These are phyloP conservation scores for Endotrypanum monterogeii DNA, from an alignment of 208 protist genomes.

Conservation along the genomic window DNA sequence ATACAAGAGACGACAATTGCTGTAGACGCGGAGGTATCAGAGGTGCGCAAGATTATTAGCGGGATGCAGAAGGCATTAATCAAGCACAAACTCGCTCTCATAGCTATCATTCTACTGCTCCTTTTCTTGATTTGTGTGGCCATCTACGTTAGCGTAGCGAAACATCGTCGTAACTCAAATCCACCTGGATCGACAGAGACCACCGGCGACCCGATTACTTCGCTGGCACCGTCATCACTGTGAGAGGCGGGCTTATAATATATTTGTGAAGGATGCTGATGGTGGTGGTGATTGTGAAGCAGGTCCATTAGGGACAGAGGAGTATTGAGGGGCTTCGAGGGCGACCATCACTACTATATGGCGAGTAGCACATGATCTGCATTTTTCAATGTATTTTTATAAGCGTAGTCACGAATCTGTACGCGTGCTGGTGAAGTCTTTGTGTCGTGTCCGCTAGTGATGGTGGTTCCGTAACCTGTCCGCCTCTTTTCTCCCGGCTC, in stretches of 20 bases:
- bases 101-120: conserved; percentile 58
- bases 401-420: no score
- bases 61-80: conserved; percentile 70
- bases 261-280: neutral
- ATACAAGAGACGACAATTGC: conserved; percentile 68
- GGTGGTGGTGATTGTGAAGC: neutral
- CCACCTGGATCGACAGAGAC: conserved; percentile 20
- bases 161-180: conserved; percentile 25
- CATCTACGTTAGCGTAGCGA: conserved; percentile 54
- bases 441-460: no score
- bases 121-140: conserved; percentile 69
- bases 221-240: conserved; percentile 13
- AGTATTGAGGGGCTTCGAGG: neutral
- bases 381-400: no score
- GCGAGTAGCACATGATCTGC: no score
- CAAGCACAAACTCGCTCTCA: conserved; percentile 75
- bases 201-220: conserved; percentile 37
- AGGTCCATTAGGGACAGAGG: neutral
- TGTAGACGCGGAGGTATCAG: conserved; percentile 77
- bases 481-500: no score
- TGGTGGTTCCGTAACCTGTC: no score
- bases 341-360: neutral
- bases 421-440: no score
- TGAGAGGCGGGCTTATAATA: no score
- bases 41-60: conserved; percentile 63